phyloP scores from a whole-genome alignment of 768 basidiomycete species.

The Tylopilus rubrobrunneus region DNA sequence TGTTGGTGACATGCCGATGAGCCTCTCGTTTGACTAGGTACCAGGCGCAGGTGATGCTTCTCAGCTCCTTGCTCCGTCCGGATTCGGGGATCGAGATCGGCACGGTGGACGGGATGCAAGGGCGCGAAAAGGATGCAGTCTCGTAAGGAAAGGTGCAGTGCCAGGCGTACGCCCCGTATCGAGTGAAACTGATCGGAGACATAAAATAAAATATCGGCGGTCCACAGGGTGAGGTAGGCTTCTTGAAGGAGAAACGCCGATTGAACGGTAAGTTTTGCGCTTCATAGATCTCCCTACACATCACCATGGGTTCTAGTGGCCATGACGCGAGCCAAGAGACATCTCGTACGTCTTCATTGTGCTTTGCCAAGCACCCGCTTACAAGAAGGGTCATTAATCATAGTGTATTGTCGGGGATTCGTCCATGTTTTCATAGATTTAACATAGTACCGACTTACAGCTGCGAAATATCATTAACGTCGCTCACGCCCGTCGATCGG shows the following conservation, averaged over 20 bases:
- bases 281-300: background rate
- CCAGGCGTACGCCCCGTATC: slow-evolving; percentile 3
- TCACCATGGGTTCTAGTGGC: slow-evolving; percentile 49
- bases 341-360: slow-evolving; percentile 57
- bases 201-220: too few species aligned
- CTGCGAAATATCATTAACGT: slow-evolving; percentile 92
- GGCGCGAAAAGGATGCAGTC: slow-evolving; percentile 89
- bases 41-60: slow-evolving; percentile 88
- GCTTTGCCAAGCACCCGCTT: background rate
- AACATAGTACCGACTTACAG: slow-evolving; percentile 51
- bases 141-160: slow-evolving; percentile 73
- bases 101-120: slow-evolving; percentile 96
- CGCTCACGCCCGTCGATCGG: slow-evolving; percentile 90
- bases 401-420: slow-evolving; percentile 95
- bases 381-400: background rate
- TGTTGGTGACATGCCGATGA: too few species aligned
- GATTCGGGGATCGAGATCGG: slow-evolving; percentile 75
- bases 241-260: slow-evolving; percentile 87
- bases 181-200: too few species aligned
- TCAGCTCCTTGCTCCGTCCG: slow-evolving; percentile 73
- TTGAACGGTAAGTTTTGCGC: slow-evolving; percentile 62
- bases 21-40: slow-evolving; percentile 44
- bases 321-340: slow-evolving; percentile 88
- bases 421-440: slow-evolving; percentile 39
- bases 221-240: slow-evolving; percentile 81